phyloP scores from a whole-genome alignment of 345 rosid species.

The Citrus sp. region DNA sequence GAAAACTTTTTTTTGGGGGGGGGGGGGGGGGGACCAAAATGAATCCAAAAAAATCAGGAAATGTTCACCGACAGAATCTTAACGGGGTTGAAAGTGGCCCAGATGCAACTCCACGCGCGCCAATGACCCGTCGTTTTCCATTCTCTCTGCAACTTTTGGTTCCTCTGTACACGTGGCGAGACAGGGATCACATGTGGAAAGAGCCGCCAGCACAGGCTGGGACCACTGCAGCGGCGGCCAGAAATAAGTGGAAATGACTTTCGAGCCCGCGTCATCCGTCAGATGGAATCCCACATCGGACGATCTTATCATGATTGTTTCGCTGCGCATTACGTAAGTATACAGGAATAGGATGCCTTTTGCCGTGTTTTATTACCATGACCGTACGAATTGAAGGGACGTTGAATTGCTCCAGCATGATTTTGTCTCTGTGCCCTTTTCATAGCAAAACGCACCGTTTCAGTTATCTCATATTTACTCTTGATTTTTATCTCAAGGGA shows the following conservation, averaged over 20 bases:
- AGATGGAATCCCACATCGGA: slow-evolving; percentile 9
- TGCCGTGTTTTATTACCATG: no score
- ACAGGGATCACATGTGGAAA: neutral
- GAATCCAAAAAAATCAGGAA: neutral
- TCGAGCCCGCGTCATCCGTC: neutral
- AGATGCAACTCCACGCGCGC: neutral
- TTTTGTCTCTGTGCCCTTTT: no score
- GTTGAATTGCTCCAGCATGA: no score
- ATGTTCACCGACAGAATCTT: slow-evolving; percentile 8
- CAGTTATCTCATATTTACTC: no score
- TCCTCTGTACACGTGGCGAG: neutral
- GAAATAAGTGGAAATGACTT: neutral
- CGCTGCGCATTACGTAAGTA: no score
- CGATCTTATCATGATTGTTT: no score
- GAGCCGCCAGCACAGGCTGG: neutral
- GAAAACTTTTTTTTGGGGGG: neutral
- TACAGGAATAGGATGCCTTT: no score
- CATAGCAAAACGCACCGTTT: no score
- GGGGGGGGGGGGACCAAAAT: neutral
- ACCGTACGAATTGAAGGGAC: no score
- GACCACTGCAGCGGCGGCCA: no score
- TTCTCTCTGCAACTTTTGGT: neutral
- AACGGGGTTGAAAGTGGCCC: neutral
- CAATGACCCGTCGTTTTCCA: slow-evolving; percentile 6
- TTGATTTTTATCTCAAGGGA: no score